Base-by-base conservation (phyloP, 2,329 filamentous ascomycete genomes). In the Fusarium austroafricanum region DNA sequence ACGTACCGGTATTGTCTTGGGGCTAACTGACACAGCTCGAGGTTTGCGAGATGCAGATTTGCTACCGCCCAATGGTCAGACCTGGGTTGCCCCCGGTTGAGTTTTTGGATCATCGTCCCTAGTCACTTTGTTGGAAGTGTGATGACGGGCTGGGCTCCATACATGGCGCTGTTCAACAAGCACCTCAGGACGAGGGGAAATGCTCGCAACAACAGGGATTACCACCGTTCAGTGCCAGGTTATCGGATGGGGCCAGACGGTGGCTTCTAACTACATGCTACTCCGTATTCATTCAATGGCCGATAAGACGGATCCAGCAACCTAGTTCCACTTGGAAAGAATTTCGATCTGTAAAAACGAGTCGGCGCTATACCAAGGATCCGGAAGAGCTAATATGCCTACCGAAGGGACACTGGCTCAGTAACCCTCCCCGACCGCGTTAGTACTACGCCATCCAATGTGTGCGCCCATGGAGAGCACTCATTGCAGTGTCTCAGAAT, bases 231-330 rank as follows among this genome's bases (percentile, higher is more conserved):
- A 57, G 39, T 65, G 65, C 68, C 70, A 71, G 71, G 70, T 71
- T 71, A 68, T 70, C 64, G 68, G 65, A 73, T 60, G 70, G 68
- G 65, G 67, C 63, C 60, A 64, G 67, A 67, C 64, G 70, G 71
- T 73, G 71, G 71, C 71, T 73, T 73, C 59, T 62, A 55, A 67
- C 69, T 57, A 63, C 26, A 26, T 63, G 18, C 59, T 61, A 44
- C 35, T 51, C 42, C 37, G 49, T 51, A 57, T 63, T 50, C 23
- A 68, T 71, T 73, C 68, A 71, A 62, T 73, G 59, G 70, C 63
- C 35, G 54, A 73, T 67, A 54, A 69, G 49, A 28, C 50, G 53
- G 61, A 40, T 65, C 56, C 50, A 55, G 55, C 51, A 60, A 39
- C 65, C 59, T 35, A 53, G 65, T 68, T 68, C 54, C 50, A 60